phyloP scores from a whole-genome alignment of 2,329 filamentous ascomycete species.

The Cordyceps pruinosa region DNA sequence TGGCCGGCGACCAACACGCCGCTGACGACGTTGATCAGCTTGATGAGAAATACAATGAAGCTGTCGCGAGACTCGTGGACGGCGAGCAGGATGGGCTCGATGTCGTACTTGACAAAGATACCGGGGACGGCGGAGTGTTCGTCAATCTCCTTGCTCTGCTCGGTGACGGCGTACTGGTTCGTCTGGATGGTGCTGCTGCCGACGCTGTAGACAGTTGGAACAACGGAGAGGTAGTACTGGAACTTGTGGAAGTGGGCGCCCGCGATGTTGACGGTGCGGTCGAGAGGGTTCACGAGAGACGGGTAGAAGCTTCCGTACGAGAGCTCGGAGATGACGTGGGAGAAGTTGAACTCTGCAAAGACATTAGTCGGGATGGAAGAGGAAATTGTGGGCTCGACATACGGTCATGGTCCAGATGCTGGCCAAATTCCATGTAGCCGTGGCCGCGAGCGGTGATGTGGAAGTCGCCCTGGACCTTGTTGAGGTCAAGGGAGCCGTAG shows the following conservation, averaged over 20 bases:
- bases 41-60: slow-evolving; percentile 67
- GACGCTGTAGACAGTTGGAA: slow-evolving; percentile 86
- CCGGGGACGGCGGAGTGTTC: slow-evolving; percentile 68
- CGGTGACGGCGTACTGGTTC: slow-evolving; percentile 96
- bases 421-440: slow-evolving; percentile 71
- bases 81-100: slow-evolving; percentile 85
- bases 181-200: slow-evolving; percentile 66
- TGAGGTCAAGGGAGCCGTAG: slow-evolving; percentile 82
- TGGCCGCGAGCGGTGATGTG: slow-evolving; percentile 94
- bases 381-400: neutral
- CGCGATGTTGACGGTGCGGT: slow-evolving; percentile 78
- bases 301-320: slow-evolving; percentile 98
- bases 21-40: slow-evolving; percentile 82
- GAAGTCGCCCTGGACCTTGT: slow-evolving; percentile 97
- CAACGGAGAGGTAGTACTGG: slow-evolving; percentile 94
- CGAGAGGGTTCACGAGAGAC: slow-evolving; percentile 85
- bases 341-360: slow-evolving; percentile 83
- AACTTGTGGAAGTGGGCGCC: slow-evolving; percentile 81
- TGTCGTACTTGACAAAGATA: slow-evolving; percentile 98
- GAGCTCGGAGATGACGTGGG: slow-evolving; percentile 89
- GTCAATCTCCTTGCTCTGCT: slow-evolving; percentile 65
- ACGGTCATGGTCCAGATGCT: slow-evolving; percentile 68
- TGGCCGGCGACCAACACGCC: slow-evolving; percentile 90
- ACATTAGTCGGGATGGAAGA: slow-evolving; percentile 15
- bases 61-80: slow-evolving; percentile 76